Evolutionary conservation across 352 stramenopile genomes (phyloP).

Genomic region (Phytophthora sansomeana): DNA sequence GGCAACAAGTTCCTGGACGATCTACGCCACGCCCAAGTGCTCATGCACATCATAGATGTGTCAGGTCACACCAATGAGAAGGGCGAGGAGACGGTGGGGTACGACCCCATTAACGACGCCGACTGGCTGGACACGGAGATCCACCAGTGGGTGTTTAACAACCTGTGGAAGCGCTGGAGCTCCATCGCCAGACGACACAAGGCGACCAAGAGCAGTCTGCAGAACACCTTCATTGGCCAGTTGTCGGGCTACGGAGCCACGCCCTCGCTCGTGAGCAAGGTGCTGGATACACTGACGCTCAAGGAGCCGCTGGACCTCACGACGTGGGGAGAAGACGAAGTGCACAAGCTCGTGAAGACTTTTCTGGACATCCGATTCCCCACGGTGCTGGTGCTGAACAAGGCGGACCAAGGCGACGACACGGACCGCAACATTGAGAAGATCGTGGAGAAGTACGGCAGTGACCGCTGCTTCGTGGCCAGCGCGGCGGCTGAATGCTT

Average conservation of each 20-base stretch:
- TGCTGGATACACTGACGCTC: slow-evolving; percentile 68
- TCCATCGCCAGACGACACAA: slow-evolving; percentile 82
- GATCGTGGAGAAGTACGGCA: slow-evolving; percentile 90
- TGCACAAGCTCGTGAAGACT: slow-evolving; percentile 77
- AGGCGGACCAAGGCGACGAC: slow-evolving; percentile 85
- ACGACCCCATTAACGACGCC: slow-evolving; percentile 90
- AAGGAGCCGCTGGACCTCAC: slow-evolving; percentile 76
- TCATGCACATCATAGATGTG: slow-evolving; percentile 93
- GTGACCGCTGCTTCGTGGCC: slow-evolving; percentile 87
- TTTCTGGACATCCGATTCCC: slow-evolving; percentile 88
- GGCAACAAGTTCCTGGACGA: slow-evolving; percentile 99
- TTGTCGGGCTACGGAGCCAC: slow-evolving; percentile 84
- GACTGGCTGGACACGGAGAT: slow-evolving; percentile 90
- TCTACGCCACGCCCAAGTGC: slow-evolving; percentile 86
- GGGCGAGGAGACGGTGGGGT: slow-evolving; percentile 85
- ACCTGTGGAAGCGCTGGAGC: slow-evolving; percentile 86
- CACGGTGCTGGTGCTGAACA: slow-evolving; percentile 91
- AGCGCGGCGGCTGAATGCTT: slow-evolving; percentile 89
- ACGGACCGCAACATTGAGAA: slow-evolving; percentile 91
- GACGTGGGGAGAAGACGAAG: slow-evolving; percentile 63
- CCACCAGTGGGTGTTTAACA: slow-evolving; percentile 91
- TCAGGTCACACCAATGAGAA: slow-evolving; percentile 92
- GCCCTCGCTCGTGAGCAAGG: slow-evolving; percentile 71
- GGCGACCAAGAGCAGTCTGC: slow-evolving; percentile 75
- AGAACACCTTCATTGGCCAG: slow-evolving; percentile 75